Percentiles rank a stretch among this genome's conserved stretches.
phyloP scores from a whole-genome alignment of 192 early-diverging fungal genomes.

The Gryganskiella cystojenkinii region DNA sequence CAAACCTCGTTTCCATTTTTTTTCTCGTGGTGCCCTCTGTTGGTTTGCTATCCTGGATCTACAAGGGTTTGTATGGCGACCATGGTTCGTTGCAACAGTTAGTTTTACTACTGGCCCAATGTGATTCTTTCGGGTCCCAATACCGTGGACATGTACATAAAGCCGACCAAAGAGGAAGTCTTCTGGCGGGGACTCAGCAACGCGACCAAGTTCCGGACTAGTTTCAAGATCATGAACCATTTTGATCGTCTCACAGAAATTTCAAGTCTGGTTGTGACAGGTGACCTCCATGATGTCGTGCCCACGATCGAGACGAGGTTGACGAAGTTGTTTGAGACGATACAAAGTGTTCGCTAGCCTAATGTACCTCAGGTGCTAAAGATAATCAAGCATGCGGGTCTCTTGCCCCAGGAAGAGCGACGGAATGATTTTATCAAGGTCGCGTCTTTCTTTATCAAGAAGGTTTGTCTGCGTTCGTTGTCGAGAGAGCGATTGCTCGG shows the following conservation, averaged over 20 bases:
- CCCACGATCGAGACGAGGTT: slow-evolving; percentile 38
- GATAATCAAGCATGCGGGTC: slow-evolving; percentile 42
- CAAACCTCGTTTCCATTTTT: slow-evolving; percentile 22
- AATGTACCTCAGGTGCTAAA: slow-evolving; percentile 38
- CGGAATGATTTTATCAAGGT: slow-evolving; percentile 36
- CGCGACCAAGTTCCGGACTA: slow-evolving; percentile 14
- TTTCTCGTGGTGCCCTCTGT: slow-evolving; percentile 14
- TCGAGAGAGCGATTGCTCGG: slow-evolving; percentile 24
- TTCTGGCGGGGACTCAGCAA: slow-evolving; percentile 39
- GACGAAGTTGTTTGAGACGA: slow-evolving; percentile 29
- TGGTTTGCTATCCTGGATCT: slow-evolving; percentile 36
- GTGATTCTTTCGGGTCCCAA: slow-evolving; percentile 18
- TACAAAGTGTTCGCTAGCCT: slow-evolving; percentile 14
- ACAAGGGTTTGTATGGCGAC: slow-evolving; percentile 29
- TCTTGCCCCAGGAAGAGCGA: slow-evolving; percentile 35
- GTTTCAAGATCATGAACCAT: slow-evolving; percentile 25
- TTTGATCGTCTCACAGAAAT: slow-evolving; percentile 24
- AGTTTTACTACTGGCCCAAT: slow-evolving; percentile 38
- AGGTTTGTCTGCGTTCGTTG: slow-evolving; percentile 32
- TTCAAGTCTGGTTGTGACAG: slow-evolving; percentile 39
- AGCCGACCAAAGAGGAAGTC: slow-evolving; percentile 16
- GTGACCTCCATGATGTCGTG: slow-evolving; percentile 37
- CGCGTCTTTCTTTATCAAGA: slow-evolving; percentile 31
- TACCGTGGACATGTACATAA: slow-evolving; percentile 34
- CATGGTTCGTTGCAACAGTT: slow-evolving; percentile 30